Base-by-base conservation (phyloP, 2,329 filamentous ascomycete genomes). In the Nothophaeocryptopus gaeumannii region DNA sequence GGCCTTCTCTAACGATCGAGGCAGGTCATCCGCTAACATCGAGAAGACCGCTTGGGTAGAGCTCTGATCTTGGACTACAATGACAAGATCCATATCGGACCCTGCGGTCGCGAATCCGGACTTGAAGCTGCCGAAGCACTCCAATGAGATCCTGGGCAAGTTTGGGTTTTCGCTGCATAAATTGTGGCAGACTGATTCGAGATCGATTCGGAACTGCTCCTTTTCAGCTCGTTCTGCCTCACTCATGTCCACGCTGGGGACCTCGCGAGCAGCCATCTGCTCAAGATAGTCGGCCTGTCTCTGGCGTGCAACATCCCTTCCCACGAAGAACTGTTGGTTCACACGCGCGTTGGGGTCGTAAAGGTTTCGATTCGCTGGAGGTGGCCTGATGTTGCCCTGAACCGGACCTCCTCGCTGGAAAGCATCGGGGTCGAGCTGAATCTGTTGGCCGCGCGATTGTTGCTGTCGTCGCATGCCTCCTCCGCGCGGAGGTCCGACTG, bases 61-160 rank as follows among this genome's bases (percentile, higher is more conserved):
- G 34, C 45, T 52, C 7, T 59, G 48, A 15, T 63, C 58, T 44
- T 63, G 81, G 1, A 87, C 85, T 5, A 93, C 74, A 31, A 95
- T 78, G 8, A 85, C 87, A 29, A 96, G 79, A 68, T 96, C 91
- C 85, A 96, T 89, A 63, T 96, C 90, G 1, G 90, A 92, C n/a
- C 83, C 82, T 61, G 87, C 87, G 9, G 88, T 89, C 3, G 88
- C 91, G 70, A 95, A 95, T 0, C 90, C 90, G 10, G 89, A 91
- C 14, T 82, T 81, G 39, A 95, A 75, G 65, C 89, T 95, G 5
- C 89, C 90, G 64, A 93, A 95, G 62, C 85, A 89, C 59, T 82
- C 82, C 11, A 95, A 74, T 45, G n/a, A 92, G 78, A 44, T 79
- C 79, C 8, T 72, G 64, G 16, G 77, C 2, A 67, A 63, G 5